Evolutionary conservation across 495 filamentous ascomycete species (phyloP).

Genomic region (Penicillium pulvis): DNA sequence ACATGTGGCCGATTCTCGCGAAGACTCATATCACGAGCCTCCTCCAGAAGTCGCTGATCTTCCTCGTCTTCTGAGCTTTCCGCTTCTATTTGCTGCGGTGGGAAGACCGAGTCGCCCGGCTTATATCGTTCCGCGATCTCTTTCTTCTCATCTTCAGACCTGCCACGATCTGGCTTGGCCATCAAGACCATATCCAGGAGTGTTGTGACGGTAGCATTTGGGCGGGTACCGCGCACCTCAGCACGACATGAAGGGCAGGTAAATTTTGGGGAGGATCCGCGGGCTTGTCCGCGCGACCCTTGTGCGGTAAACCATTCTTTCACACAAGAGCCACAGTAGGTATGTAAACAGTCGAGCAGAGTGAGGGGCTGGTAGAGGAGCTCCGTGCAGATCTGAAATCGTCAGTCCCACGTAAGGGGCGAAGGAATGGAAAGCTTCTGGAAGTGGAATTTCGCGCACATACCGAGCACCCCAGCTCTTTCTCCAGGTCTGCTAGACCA

Average conservation of each 20-base stretch:
- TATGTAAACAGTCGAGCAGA: constrained; percentile 95
- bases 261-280: constrained; percentile 56
- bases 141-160: constrained; percentile 66
- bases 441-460: constrained; percentile 33
- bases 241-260: constrained; percentile 95
- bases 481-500: constrained; percentile 67
- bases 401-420: constrained; percentile 22
- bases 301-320: constrained; percentile 88
- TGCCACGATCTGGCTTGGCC: constrained; percentile 71
- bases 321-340: constrained; percentile 91
- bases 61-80: constrained; percentile 48
- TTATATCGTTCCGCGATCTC: constrained; percentile 71
- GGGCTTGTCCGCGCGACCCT: constrained; percentile 48
- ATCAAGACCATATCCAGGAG: constrained; percentile 75
- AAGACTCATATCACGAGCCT: constrained; percentile 71
- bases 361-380: constrained; percentile 94
- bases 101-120: constrained; percentile 71
- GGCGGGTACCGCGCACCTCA: constrained; percentile 74
- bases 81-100: constrained; percentile 17
- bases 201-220: constrained; percentile 81
- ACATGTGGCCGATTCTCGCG: constrained; percentile 53
- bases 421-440: constrained; percentile 21
- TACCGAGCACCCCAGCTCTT: constrained; percentile 91
- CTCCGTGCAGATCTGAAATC: constrained; percentile 86
- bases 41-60: constrained; percentile 68